These are phyloP conservation scores for Flaveria ramosissima DNA, from an alignment of 129 eudicot species.

Conservation along the genomic window DNA sequence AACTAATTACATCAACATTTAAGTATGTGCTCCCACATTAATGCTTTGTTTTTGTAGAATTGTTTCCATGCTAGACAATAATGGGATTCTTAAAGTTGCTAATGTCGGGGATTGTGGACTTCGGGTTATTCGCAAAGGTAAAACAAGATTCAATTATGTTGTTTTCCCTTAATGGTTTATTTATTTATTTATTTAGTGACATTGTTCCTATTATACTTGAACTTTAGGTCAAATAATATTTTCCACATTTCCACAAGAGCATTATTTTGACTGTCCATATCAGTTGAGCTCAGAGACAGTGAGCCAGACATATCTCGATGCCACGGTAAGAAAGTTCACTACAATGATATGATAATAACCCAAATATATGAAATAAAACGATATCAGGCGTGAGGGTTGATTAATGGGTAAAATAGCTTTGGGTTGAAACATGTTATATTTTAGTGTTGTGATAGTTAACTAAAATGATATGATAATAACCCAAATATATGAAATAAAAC, in stretches of 20 bases:
- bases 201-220: slow-evolving; percentile 18
- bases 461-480: not conserved
- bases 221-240: slow-evolving; percentile 74
- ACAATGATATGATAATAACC: too few species aligned
- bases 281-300: slow-evolving; percentile 91
- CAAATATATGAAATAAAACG: too few species aligned
- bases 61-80: slow-evolving; percentile 75
- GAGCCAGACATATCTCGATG: slow-evolving; percentile 82
- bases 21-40: slow-evolving; percentile 9
- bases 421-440: not conserved
- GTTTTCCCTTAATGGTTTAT: not conserved
- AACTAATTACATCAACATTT: slow-evolving; percentile 22
- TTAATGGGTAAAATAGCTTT: not conserved
- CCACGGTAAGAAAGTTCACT: slow-evolving; percentile 58
- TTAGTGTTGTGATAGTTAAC: not conserved
- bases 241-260: slow-evolving; percentile 74
- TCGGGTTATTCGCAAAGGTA: slow-evolving; percentile 37
- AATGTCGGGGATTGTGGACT: slow-evolving; percentile 90
- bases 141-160: not conserved
- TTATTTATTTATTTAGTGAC: not conserved
- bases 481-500: not conserved
- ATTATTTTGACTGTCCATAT: slow-evolving; percentile 91
- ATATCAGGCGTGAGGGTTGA: too few species aligned
- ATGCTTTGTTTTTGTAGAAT: slow-evolving; percentile 47
- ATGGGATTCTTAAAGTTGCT: slow-evolving; percentile 78